Base-by-base conservation (phyloP, 2,329 filamentous ascomycete species). In the Thielaviopsis cerberus region DNA sequence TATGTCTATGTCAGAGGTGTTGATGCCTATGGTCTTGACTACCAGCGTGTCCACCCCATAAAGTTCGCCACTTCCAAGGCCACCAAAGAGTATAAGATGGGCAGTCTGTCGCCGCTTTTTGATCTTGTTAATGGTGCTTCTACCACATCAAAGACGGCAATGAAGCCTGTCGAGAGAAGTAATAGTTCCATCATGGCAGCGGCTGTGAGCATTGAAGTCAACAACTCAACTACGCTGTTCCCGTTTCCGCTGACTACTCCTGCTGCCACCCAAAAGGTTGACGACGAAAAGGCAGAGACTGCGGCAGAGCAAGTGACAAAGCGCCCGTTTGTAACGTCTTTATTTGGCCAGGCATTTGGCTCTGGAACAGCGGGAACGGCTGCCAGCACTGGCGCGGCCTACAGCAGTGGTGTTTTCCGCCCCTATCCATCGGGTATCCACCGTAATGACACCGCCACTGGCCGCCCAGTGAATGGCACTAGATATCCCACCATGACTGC, bases 1-100 rank as follows among this genome's bases (percentile, higher is more conserved):
- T 61, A 58, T 30, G 55, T 61, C 10, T 58, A 58, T 53, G 59
- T 58, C 20, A 61, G 50, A 25, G 59, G 59, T 1, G 54, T 58
- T 7, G 59, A 61, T 23, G 34, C 51, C 8, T 30, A 48, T n/a
- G 53, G 57, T 20, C 24, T 20, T 5, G 52, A 58, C 17, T 61
- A 53, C 48, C 59, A 61, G 30, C 55, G 59, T 41, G 59, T 61
- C 15, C 56, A 58, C 50, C 55, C 59, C 11, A 45, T 61, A 3
- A 52, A 51, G 15, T 61, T 53, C 23, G 30, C 30, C 10, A 25
- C 56, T 26, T 51, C 48, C 8, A 25, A 37, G 6, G 50, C 55
- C 10, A 51, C 27, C 13, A 48, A 51, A 20, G 23, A 51, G n/a
- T 53, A 57, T 11, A 15, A 26, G 6, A 37, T 58, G 17, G 59